Evolutionary conservation across 1,139 yeast genomes (phyloP).

Genomic region (Yamadazyma spencermartinsiae): DNA sequence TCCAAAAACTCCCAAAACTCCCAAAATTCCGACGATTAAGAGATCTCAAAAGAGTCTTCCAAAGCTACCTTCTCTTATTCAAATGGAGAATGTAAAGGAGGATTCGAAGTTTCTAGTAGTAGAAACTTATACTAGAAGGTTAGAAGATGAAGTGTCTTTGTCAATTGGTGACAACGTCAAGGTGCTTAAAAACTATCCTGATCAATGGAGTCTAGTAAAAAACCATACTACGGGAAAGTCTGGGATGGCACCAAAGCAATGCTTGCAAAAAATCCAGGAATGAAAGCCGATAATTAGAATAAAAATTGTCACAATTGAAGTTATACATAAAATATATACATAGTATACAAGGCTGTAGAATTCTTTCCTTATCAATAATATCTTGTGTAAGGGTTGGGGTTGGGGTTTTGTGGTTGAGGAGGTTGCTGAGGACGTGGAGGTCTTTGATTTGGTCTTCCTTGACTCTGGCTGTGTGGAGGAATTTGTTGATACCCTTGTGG

Average conservation of each 20-base stretch:
- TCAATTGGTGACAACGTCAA: conserved; percentile 32
- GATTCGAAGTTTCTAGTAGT: conserved; percentile 23
- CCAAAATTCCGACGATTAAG: not conserved
- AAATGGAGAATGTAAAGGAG: conserved; percentile 14
- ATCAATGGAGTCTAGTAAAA: conserved; percentile 42
- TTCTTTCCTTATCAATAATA: conserved; percentile 12
- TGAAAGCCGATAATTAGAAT: too few relatives aligned
- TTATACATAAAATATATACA: conserved; percentile 10
- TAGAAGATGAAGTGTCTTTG: conserved; percentile 37
- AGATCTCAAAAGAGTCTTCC: conserved; percentile 12
- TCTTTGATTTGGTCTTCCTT: conserved; percentile 2
- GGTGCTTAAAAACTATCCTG: conserved; percentile 29
- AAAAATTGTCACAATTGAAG: conserved; percentile 2
- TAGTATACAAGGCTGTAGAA: conserved; percentile 4
- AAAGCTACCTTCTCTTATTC: conserved; percentile 20
- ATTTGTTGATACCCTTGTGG: conserved; percentile 9
- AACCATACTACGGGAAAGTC: conserved; percentile 12
- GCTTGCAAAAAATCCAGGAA: conserved; percentile 19
- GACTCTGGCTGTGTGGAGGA: conserved; percentile 3
- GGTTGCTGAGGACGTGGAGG: conserved; percentile 12
- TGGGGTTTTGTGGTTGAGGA: conserved; percentile 8
- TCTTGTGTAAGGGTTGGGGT: conserved; percentile 14
- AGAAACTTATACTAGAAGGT: conserved; percentile 26
- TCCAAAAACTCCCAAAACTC: conserved; percentile 10
- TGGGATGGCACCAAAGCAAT: conserved; percentile 40